Evolutionary conservation across 805 yeast genomes (phyloP), one percentile per base, ranked within the genome.

Genomic region (Myxozyma kluyveri): DNA sequence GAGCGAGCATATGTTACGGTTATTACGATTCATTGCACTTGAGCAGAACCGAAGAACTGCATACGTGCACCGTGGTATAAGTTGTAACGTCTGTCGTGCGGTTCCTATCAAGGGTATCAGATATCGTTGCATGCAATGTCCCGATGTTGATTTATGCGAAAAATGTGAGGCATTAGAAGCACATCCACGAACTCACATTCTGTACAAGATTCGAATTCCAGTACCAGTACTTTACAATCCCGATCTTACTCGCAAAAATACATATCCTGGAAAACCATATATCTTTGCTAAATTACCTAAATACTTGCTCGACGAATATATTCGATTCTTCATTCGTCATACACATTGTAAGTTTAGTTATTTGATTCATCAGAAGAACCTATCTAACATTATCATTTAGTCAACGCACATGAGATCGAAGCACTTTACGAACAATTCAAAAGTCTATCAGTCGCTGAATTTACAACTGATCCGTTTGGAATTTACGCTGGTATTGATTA

Each of bases 111-210:
- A 46, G 21, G 84, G 84, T 5, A 55, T 65, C 4, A 70, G 85
- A 45, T 80, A 72, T 60, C 72, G 73, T 40, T 80, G 85, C 63
- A 56, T 74, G 23, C 74, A 78, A 27, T 80, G 85, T 60, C 62
- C 63, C 2, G 78, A 81, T 61, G 78, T 69, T 61, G 84, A 81
- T 61, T 64, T 80, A 47, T 80, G 85, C 61, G 72, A 72, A 43
- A 40, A 57, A 5, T 75, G 79, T 61, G 77, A 75, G 52, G 46
- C 57, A 1, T 38, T 50, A 3, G 50, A 51, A 9, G 44, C 56
- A 5, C 69, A 66, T 38, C 50, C 57, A 7, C 54, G 49, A 24
- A 46, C 47, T 3, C 69, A 67, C 44, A 48, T 63, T 24, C 49
- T 65, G 21, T 42, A 61, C 44, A 61, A 63, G 47, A 61, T 66